phyloP scores from a whole-genome alignment of 768 basidiomycete species.

The Cubamyces sp. region DNA sequence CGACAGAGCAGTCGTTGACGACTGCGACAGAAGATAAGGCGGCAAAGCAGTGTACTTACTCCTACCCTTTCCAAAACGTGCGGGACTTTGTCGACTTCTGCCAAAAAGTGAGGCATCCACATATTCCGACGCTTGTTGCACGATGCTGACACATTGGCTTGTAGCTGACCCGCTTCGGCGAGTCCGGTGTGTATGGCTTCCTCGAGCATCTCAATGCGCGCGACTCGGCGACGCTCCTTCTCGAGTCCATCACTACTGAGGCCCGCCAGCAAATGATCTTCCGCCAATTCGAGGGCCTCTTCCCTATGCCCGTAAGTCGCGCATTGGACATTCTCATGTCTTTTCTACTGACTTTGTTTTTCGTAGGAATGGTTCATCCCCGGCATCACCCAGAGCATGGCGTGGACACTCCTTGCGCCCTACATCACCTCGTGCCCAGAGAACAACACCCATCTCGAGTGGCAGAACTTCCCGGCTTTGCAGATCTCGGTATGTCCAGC shows the following conservation, averaged over 20 bases:
- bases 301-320: slow-evolving; percentile 56
- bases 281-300: slow-evolving; percentile 62
- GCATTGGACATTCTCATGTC: neutral
- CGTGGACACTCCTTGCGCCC: slow-evolving; percentile 61
- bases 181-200: slow-evolving; percentile 66
- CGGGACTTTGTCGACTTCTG: slow-evolving; percentile 64
- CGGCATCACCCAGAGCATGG: slow-evolving; percentile 63
- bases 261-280: slow-evolving; percentile 69
- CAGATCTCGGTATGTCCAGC: slow-evolving; percentile 44
- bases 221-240: slow-evolving; percentile 52
- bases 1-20: neutral
- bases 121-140: no score
- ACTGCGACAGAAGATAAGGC: slow-evolving; percentile 41
- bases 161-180: slow-evolving; percentile 55
- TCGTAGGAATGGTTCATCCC: slow-evolving; percentile 51
- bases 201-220: slow-evolving; percentile 64
- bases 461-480: slow-evolving; percentile 61
- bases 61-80: slow-evolving; percentile 57
- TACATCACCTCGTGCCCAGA: slow-evolving; percentile 56
- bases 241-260: slow-evolving; percentile 63
- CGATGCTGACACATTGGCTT: neutral
- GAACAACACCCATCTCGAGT: slow-evolving; percentile 53
- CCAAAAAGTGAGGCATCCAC: slow-evolving; percentile 49
- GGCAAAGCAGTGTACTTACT: slow-evolving; percentile 57
- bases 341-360: neutral